These are phyloP conservation scores for Haplosporangium gracile DNA, from an alignment of 192 early-diverging fungal species.

Conservation along the genomic window DNA sequence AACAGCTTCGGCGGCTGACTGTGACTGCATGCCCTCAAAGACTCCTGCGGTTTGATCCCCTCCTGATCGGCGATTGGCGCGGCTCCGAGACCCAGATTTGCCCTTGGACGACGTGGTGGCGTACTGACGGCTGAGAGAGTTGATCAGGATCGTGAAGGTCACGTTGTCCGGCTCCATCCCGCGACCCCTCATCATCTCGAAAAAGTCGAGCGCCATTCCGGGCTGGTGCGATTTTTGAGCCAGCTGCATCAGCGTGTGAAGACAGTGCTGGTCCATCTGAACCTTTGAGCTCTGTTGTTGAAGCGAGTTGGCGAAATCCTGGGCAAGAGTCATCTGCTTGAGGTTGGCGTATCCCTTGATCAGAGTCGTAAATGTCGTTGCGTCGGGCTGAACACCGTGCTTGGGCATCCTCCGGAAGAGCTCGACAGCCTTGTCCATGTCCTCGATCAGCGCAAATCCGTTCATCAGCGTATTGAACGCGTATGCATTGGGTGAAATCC, in stretches of 20 bases:
- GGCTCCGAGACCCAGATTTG: background rate
- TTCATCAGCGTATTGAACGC: slow-evolving; percentile 50
- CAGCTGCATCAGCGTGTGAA: slow-evolving; percentile 49
- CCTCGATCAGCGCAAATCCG: slow-evolving; percentile 37
- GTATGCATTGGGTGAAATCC: slow-evolving; percentile 35
- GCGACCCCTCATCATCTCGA: slow-evolving; percentile 51
- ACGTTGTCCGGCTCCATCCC: slow-evolving; percentile 38
- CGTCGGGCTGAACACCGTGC: slow-evolving; percentile 47
- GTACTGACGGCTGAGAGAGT: slow-evolving; percentile 31
- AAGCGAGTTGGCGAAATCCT: slow-evolving; percentile 43
- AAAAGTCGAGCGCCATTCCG: slow-evolving; percentile 48
- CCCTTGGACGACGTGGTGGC: background rate
- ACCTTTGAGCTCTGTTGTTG: slow-evolving; percentile 32
- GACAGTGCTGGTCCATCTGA: slow-evolving; percentile 33
- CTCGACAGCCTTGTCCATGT: slow-evolving; percentile 56
- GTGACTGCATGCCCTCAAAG: background rate
- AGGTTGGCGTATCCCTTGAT: slow-evolving; percentile 49
- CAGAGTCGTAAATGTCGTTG: slow-evolving; percentile 38
- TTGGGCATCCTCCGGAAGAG: slow-evolving; percentile 53
- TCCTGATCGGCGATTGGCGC: background rate
- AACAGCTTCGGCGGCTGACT: slow-evolving; percentile 16
- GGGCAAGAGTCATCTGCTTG: slow-evolving; percentile 26
- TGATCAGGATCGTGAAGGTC: slow-evolving; percentile 41
- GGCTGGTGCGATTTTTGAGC: slow-evolving; percentile 47
- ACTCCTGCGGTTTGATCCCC: background rate